phyloP scores from a whole-genome alignment of 2,329 filamentous ascomycete genomes.

The Alternaria dauci region DNA sequence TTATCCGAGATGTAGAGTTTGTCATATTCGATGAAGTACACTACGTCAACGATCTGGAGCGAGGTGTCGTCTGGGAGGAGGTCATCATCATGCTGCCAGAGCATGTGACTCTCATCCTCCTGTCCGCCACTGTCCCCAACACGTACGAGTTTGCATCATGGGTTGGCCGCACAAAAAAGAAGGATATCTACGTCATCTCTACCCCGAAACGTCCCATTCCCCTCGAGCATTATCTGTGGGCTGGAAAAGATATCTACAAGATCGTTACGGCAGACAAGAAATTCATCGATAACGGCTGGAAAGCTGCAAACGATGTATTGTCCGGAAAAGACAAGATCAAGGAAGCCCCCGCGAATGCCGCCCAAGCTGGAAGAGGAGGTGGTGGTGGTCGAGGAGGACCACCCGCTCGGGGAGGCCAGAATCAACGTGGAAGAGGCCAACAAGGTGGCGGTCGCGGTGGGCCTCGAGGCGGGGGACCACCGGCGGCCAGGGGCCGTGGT shows the following conservation, averaged over 20 bases:
- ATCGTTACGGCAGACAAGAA: slow-evolving; percentile 93
- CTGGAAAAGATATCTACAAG: slow-evolving; percentile 88
- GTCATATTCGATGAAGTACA: slow-evolving; percentile 99
- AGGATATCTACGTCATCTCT: slow-evolving; percentile 98
- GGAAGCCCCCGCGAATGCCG: slow-evolving; percentile 60
- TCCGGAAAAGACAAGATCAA: slow-evolving; percentile 82
- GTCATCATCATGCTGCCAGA: slow-evolving; percentile 99
- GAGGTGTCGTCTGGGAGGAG: slow-evolving; percentile 98
- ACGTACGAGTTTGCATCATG: slow-evolving; percentile 98
- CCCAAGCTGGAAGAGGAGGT: slow-evolving; percentile 62
- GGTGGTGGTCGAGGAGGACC: slow-evolving; percentile 58
- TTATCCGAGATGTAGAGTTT: slow-evolving; percentile 97
- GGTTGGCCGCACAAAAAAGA: slow-evolving; percentile 97
- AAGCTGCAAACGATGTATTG: slow-evolving; percentile 84
- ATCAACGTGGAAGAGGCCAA: slow-evolving; percentile 59
- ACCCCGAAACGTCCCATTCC: slow-evolving; percentile 95
- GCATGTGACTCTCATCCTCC: slow-evolving; percentile 91
- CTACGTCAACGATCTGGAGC: slow-evolving; percentile 95
- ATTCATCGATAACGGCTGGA: slow-evolving; percentile 93
- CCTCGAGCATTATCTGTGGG: slow-evolving; percentile 96
- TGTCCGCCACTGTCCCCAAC: slow-evolving; percentile 97
- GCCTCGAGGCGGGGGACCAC: slow-evolving; percentile 65
- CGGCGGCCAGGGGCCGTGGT: slow-evolving; percentile 68
- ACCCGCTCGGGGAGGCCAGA: slow-evolving; percentile 59
- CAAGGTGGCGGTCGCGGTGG: slow-evolving; percentile 55